Evolutionary conservation across 257 asterid species (phyloP).

Genomic region (Anisodus tanguticus): DNA sequence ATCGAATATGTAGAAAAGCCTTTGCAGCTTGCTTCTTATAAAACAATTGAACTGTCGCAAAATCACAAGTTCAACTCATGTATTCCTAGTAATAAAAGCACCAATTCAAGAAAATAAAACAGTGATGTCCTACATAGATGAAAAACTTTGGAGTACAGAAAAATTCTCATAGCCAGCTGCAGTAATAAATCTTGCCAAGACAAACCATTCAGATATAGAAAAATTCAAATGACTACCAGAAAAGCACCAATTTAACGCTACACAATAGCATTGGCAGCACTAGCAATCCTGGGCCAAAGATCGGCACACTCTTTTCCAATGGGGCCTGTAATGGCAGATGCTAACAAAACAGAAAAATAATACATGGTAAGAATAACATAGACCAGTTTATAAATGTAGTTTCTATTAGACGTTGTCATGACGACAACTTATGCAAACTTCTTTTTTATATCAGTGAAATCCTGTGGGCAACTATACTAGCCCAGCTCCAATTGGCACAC

Average conservation of each 20-base stretch:
- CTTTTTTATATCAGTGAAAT: no score
- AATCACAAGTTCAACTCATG: no score
- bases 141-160: not conserved
- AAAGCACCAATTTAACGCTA: constrained; percentile 41
- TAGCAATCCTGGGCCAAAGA: constrained; percentile 74
- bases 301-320: constrained; percentile 80
- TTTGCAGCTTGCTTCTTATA: no score
- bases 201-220: not conserved
- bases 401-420: no score
- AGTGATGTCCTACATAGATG: not conserved
- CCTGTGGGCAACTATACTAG: no score
- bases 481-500: no score
- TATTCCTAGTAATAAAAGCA: no score
- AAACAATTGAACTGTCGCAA: no score
- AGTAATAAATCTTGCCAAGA: constrained; percentile 1
- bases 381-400: no score
- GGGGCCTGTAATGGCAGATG: constrained; percentile 75
- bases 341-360: constrained; percentile 31
- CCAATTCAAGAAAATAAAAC: not conserved
- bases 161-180: constrained; percentile 24
- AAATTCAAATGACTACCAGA: not conserved
- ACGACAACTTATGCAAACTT: no score
- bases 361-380: not conserved
- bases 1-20: no score
- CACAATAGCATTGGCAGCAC: constrained; percentile 64